These are phyloP conservation scores for Dichomitus squalens DNA, from an alignment of 1,284 basidiomycete species.

Conservation along the genomic window DNA sequence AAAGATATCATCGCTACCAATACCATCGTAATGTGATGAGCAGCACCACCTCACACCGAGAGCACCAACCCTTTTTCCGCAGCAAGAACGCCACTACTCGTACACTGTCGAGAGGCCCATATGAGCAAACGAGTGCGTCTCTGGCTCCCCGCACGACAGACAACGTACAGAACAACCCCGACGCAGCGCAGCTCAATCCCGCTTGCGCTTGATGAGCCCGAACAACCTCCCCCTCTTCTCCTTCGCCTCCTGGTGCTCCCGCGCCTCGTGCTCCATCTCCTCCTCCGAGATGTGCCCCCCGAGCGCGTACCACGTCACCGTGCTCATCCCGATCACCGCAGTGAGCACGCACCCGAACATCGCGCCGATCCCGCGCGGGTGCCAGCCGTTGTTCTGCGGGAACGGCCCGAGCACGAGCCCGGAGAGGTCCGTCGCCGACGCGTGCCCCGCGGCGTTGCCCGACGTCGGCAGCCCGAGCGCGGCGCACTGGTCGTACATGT, in stretches of 20 bases:
- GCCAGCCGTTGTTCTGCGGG: slow-evolving; percentile 79
- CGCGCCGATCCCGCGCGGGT: slow-evolving; percentile 77
- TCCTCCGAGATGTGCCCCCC: slow-evolving; percentile 70
- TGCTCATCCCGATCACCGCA: slow-evolving; percentile 78
- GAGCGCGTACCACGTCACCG: slow-evolving; percentile 82
- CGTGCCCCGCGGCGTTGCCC: slow-evolving; percentile 82
- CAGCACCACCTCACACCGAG: too few species aligned
- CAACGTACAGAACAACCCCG: too few species aligned
- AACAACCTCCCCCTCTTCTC: slow-evolving; percentile 40
- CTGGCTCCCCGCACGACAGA: too few species aligned
- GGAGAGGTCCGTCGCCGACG: slow-evolving; percentile 60
- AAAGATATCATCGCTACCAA: too few species aligned
- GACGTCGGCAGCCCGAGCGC: slow-evolving; percentile 57
- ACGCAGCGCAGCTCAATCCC: too few species aligned
- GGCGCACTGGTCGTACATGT: slow-evolving; percentile 72
- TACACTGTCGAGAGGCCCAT: too few species aligned
- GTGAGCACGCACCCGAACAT: slow-evolving; percentile 85
- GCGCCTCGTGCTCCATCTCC: slow-evolving; percentile 76
- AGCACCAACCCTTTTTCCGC: too few species aligned
- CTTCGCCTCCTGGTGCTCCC: slow-evolving; percentile 57
- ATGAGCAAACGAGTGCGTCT: too few species aligned
- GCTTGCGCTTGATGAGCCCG: slow-evolving; percentile 29
- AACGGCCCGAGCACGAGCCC: slow-evolving; percentile 70
- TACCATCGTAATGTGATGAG: too few species aligned
- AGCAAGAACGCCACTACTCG: too few species aligned